Conservation (phyloP, 768 basidiomycete species). For the Neoboletus subvelutipes region DNA sequence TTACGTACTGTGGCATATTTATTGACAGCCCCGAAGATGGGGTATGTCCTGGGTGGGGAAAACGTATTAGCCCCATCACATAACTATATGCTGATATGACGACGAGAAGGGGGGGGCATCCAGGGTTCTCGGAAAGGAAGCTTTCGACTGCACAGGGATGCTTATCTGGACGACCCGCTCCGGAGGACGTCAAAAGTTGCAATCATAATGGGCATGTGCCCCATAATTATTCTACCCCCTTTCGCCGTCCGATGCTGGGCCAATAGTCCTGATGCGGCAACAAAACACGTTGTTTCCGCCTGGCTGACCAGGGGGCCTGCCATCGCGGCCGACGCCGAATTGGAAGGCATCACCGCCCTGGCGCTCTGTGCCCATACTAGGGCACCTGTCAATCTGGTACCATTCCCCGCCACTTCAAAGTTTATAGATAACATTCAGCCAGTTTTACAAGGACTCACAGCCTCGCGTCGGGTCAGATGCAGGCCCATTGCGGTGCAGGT, state of each 20-base stretch:
- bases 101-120: neutral
- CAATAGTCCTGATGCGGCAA: neutral
- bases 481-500: too few species aligned
- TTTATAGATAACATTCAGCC: neutral
- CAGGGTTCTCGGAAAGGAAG: neutral
- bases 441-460: neutral
- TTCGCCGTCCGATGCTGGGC: neutral
- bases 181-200: neutral
- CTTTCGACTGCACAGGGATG: neutral
- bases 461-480: neutral
- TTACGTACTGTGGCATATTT: conserved; percentile 60
- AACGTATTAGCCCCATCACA: too few species aligned
- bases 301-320: neutral
- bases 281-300: neutral
- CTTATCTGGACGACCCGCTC: neutral
- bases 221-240: neutral
- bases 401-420: neutral
- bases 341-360: neutral
- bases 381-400: neutral
- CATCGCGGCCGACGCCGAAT: neutral
- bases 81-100: too few species aligned
- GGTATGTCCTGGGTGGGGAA: too few species aligned
- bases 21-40: conserved; percentile 34
- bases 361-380: too few species aligned
- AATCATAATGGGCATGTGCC: neutral